Base-by-base conservation (phyloP, 202 grass and related monocot species). In the Schoenoplectus triqueter region DNA sequence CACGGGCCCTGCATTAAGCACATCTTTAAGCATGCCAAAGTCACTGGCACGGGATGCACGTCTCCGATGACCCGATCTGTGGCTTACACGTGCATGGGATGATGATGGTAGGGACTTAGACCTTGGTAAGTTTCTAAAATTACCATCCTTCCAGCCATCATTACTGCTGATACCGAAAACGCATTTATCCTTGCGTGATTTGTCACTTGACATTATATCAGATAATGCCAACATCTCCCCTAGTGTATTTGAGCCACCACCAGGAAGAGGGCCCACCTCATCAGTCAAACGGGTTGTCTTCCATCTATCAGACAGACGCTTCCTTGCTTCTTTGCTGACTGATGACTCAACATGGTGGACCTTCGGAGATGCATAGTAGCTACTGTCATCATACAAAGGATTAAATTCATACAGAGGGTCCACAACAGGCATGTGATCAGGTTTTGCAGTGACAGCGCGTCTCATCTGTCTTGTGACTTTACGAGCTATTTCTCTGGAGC, bases 401-500 rank as follows among this genome's bases (percentile, higher is more conserved):
- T 83, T 83, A 70, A 69, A 68, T 68, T 83, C 81, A 42, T 68
- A 83, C 66, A 83, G 59, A 31, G 65, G 66, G 45, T 83, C 67
- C 13, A 54, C 67, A 75, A 92, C 88, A 18, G 67, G 80, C 75
- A 80, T 64, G 63, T 72, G 55, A 78, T 60, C 14, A 44, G 81
- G 83, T 85, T 92, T 75, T 31, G 66, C 59, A 55, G 57, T 90
- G 82, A 88, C 83, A 88, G 77, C 79, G 17, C 81, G 81, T 82
- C 86, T 90, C 91, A 92, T 90, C 81, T 99, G 90, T 90, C 92
- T 86, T 3, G 82, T 92, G 80, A 94, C 75, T 69, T 90, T 83
- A 89, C 90, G 85, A 74, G 93, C 91, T 82, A 94, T 94, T 91
- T 99, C 92, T 92, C 90, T 99, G 6, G 93, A 94, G 68, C 90